These are phyloP conservation scores for Sutorius australiensis DNA, from an alignment of 768 basidiomycete genomes.

Conservation along the genomic window DNA sequence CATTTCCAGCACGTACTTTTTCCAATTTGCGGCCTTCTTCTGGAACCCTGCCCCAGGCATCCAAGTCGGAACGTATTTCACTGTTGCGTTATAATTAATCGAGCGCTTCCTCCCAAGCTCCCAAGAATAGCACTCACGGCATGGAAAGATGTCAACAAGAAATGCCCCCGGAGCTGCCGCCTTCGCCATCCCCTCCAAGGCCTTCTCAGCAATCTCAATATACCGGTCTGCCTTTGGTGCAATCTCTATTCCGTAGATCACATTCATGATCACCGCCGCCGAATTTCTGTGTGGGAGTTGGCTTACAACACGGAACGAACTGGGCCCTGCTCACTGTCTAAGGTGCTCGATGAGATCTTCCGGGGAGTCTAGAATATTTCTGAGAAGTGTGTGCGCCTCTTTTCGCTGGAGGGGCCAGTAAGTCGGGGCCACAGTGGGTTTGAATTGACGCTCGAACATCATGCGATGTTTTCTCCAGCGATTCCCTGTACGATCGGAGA, in stretches of 20 bases:
- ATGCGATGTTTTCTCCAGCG: conserved; percentile 51
- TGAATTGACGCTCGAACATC: conserved; percentile 51
- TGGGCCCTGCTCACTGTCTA: conserved; percentile 38
- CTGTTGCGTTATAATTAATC: conserved; percentile 26
- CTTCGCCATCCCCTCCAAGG: conserved; percentile 47
- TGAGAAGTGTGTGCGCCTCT: conserved; percentile 44
- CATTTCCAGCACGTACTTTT: conserved; percentile 45
- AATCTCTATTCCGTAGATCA: conserved; percentile 49
- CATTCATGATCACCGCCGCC: conserved; percentile 51
- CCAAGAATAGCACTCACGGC: conserved; percentile 24
- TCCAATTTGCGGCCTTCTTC: conserved; percentile 48
- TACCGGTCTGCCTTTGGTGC: conserved; percentile 42
- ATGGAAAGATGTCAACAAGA: conserved; percentile 48
- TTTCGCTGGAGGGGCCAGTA: conserved; percentile 46
- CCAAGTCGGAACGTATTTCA: conserved; percentile 53
- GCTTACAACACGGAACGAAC: neutral
- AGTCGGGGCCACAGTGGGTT: conserved; percentile 37
- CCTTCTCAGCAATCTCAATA: conserved; percentile 49
- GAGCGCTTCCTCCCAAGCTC: neutral
- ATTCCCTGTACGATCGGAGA: conserved; percentile 36
- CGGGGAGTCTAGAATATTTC: conserved; percentile 40
- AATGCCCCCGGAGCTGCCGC: conserved; percentile 52
- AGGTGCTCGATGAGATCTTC: conserved; percentile 46
- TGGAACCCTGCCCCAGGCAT: conserved; percentile 50
- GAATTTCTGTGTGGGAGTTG: conserved; percentile 36